Base-by-base conservation (phyloP, 2,329 filamentous ascomycete genomes). In the Fusarium subglutinans region DNA sequence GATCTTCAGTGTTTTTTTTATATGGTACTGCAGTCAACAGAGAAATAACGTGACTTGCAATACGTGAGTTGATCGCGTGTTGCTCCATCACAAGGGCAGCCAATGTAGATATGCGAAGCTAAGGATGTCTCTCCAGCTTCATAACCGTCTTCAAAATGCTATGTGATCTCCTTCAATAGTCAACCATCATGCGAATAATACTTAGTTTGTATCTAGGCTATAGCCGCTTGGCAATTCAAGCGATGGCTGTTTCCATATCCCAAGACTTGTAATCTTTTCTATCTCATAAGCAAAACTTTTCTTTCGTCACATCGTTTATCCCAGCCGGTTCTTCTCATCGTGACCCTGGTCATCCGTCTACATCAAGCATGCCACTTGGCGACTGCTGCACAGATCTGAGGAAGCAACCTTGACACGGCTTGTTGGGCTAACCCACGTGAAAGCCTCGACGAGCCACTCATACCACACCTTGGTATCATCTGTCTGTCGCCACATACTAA, bases 381-480 rank as follows among this genome's bases (percentile, higher is more conserved):
- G 87, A 80, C 91, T 93, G 77, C 89, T 93, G 78, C 92, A 92
- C 75, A 94, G 81, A 58, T 92, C 91, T 51, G 90, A 92, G 54
- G 86, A 86, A 10, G 87, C 91, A 24, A 94, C 84, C 82, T 92
- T 92, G 82, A 94, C 86, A 63, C 91, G 86, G 74, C 86, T 85
- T 44, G 87, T 86, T n/a, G 87, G 87, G 2, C 88, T 88, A 56
- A 90, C 83, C 85, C 89, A 91, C 26, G 87, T 88, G 82, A 92
- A 98, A 17, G 93, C 94, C 82, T 98, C 96, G 5, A 98, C 92
- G 69, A 96, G 87, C 96, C 96, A 99, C 82, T 99, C 96, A 82
- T 99, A 99, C 97, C 96, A 99, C 13, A 99, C 96, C 82, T 94
- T 97, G 43, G 93, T 90, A 80, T 98, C 94, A 80, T 99, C 96